phyloP scores from a whole-genome alignment of 1,284 basidiomycete species.

The Phylloporus sp. region DNA sequence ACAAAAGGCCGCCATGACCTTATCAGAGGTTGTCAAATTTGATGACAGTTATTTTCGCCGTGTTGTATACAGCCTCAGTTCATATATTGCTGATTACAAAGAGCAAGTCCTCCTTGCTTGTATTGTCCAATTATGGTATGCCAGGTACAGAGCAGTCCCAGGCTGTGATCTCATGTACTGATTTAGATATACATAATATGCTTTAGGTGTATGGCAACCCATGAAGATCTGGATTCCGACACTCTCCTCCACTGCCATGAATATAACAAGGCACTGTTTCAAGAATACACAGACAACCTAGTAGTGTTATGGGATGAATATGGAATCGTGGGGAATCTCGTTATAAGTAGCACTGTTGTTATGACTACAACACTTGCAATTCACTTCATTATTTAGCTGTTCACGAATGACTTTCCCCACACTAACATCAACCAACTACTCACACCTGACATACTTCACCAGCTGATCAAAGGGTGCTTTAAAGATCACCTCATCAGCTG shows the following conservation, averaged over 20 bases:
- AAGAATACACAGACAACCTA: not conserved
- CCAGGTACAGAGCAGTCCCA: no score
- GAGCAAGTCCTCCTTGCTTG: not conserved
- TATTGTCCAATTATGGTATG: not conserved
- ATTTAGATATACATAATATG: no score
- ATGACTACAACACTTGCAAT: no score
- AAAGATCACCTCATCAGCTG: constrained; percentile 8
- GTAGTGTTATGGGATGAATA: not conserved
- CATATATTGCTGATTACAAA: not conserved
- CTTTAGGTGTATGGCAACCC: no score
- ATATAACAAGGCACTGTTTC: not conserved
- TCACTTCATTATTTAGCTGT: not conserved
- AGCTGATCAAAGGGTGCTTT: constrained; percentile 3
- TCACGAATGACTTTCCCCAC: not conserved
- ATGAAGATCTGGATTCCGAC: not conserved
- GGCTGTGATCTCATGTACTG: no score
- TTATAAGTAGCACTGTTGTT: not conserved
- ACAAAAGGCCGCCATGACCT: not conserved
- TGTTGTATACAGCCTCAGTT: not conserved
- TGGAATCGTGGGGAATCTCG: not conserved
- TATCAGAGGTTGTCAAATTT: not conserved
- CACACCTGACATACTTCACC: constrained; percentile 1
- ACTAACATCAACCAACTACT: not conserved
- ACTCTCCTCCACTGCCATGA: not conserved
- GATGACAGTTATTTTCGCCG: not conserved